phyloP scores from a whole-genome alignment of 192 early-diverging fungal species.

The Pilaira anomala region DNA sequence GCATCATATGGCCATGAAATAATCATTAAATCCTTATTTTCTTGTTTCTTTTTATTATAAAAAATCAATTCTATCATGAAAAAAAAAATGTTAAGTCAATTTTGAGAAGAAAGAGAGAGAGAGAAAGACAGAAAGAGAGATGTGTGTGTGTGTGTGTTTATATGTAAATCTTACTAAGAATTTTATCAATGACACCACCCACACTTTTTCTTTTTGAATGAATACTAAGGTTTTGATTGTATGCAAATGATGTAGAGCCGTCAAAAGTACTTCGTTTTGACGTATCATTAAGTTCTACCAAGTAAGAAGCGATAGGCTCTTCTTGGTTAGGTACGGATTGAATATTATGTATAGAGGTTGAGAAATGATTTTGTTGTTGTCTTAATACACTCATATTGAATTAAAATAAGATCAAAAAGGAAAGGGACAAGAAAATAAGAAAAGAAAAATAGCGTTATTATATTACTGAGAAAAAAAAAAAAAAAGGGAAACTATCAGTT shows the following conservation, averaged over 20 bases:
- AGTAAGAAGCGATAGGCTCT: constrained; percentile 13
- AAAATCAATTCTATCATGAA: neutral
- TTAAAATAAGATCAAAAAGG: constrained; percentile 5
- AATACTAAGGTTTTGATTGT: neutral
- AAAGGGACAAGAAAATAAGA: neutral
- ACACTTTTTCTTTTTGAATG: neutral
- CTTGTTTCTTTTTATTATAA: neutral
- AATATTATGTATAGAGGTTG: constrained; percentile 3
- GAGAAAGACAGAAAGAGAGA: too few relatives aligned
- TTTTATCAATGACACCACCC: neutral
- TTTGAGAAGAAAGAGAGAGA: neutral
- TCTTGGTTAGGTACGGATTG: neutral
- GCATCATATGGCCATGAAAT: constrained; percentile 15
- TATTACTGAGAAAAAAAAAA: neutral
- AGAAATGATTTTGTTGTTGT: neutral
- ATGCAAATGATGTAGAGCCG: too few relatives aligned
- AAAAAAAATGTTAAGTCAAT: neutral
- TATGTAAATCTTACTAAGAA: neutral
- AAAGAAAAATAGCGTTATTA: too few relatives aligned
- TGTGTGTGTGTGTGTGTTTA: too few relatives aligned
- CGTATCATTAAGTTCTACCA: neutral
- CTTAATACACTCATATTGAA: neutral
- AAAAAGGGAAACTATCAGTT: neutral
- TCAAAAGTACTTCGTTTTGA: too few relatives aligned
- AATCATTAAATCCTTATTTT: neutral